Evolutionary conservation across 257 asterid genomes (phyloP), one percentile per base, ranked within the genome.

Genomic region (Penstemon eatonii): DNA sequence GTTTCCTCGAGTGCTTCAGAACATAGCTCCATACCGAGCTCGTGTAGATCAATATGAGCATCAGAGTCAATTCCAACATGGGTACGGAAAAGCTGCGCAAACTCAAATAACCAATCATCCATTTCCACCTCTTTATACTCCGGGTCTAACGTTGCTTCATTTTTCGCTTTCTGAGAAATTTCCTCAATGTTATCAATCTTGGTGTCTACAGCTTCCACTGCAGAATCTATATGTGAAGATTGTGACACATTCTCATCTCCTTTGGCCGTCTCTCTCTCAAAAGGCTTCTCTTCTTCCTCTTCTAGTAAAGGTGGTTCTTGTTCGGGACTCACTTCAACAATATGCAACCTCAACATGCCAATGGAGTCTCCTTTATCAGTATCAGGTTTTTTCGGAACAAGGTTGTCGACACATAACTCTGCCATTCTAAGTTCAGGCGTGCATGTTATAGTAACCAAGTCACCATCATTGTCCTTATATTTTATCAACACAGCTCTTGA

Each of bases 81-180:
- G 54, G 90, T 78, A 25, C 97, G 79, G 86, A 94, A 94, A 41
- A 94, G 82, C 82, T 94, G 99, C 0, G 97, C 99, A 70, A 94
- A 94, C 79, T 94, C 99, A 67, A 89, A 91, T 8, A 94, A 74
- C 99, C 99, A 94, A 74, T 90, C 99, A 67, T 93, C 99, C 89
- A 90, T 90, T 82, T 93, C 98, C 63, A 93, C 95, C 73, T 93
- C 98, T 82, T 93, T 93, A 63, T 75, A 77, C 75, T 87, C 96
- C 0, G 79, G 82, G 39, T 86, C 95, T 46, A 81, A 96, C 4
- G 84, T 6, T 18, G 73, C 73, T 70, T 73, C 91, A 0, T 41
- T 67, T 83, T 82, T 87, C 70, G 69, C 92, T 67, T 86, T 83
- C 54, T 60, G 57, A 42, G 57, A 52, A 55, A 9, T 58, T 74